These are phyloP conservation scores for Aspergillus novofumigatus DNA, from an alignment of 2,329 filamentous ascomycete species.

Conservation along the genomic window DNA sequence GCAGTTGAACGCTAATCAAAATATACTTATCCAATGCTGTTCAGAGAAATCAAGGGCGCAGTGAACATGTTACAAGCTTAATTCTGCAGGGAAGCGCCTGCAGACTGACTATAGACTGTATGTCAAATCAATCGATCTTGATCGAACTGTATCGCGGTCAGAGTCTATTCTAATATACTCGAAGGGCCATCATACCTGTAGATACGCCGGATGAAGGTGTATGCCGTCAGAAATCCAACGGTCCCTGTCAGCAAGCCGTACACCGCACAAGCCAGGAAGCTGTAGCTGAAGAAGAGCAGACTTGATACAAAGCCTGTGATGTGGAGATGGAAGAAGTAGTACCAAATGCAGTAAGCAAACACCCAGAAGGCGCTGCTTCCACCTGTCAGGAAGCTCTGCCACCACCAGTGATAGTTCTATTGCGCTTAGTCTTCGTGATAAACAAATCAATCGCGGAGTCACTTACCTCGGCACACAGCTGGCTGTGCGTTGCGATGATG, in stretches of 20 bases:
- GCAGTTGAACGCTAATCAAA: not conserved
- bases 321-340: slow-evolving; percentile 75
- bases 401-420: slow-evolving; percentile 85
- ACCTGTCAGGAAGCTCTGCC: slow-evolving; percentile 79
- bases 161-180: not conserved
- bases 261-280: slow-evolving; percentile 72
- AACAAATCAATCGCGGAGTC: not conserved
- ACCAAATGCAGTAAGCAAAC: slow-evolving; percentile 78
- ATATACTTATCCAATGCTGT: not conserved
- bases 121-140: slow-evolving; percentile 28
- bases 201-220: slow-evolving; percentile 77
- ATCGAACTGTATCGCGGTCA: slow-evolving; percentile 24
- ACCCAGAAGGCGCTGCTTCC: slow-evolving; percentile 75
- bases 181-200: slow-evolving; percentile 62
- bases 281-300: slow-evolving; percentile 81
- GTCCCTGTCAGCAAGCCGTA: slow-evolving; percentile 80
- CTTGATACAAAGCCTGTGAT: slow-evolving; percentile 75
- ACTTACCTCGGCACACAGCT: slow-evolving; percentile 69
- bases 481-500: slow-evolving; percentile 75
- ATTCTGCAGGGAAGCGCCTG: not conserved
- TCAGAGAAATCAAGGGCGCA: not conserved
- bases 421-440: slow-evolving; percentile 5
- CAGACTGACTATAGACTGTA: not conserved
- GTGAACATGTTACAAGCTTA: not conserved
- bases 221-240: slow-evolving; percentile 77